phyloP scores from a whole-genome alignment of 805 yeast species.

The Yamadazyma tumulicola region DNA sequence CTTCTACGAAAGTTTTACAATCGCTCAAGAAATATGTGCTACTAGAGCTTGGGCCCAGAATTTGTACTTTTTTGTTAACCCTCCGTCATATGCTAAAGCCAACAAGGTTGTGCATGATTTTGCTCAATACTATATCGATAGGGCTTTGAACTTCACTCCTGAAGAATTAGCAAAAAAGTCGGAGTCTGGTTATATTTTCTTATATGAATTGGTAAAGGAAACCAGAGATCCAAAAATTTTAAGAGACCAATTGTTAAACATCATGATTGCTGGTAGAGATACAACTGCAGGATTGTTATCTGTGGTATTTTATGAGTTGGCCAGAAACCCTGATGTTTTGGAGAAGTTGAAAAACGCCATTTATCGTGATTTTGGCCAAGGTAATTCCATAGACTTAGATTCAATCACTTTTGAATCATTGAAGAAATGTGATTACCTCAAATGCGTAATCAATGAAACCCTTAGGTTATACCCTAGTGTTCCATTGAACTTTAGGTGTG shows the following conservation, averaged over 20 bases:
- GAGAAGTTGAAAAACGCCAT: slow-evolving; percentile 26
- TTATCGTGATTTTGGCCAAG: slow-evolving; percentile 23
- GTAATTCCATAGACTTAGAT: slow-evolving; percentile 19
- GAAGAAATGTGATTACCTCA: slow-evolving; percentile 32
- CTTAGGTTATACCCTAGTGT: slow-evolving; percentile 35
- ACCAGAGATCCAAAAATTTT: slow-evolving; percentile 35
- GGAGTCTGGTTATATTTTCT: slow-evolving; percentile 32
- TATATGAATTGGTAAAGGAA: slow-evolving; percentile 39
- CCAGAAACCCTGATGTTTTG: slow-evolving; percentile 29
- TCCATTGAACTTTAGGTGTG: slow-evolving; percentile 29
- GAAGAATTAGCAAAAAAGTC: slow-evolving; percentile 26
- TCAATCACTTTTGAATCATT: slow-evolving; percentile 30
- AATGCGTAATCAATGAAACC: slow-evolving; percentile 27
- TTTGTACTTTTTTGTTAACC: slow-evolving; percentile 21
- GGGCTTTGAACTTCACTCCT: slow-evolving; percentile 25
- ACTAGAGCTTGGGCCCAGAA: slow-evolving; percentile 29
- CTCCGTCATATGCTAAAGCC: slow-evolving; percentile 27
- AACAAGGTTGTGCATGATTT: slow-evolving; percentile 29
- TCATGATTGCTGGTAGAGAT: slow-evolving; percentile 39
- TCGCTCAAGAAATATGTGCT: slow-evolving; percentile 30
- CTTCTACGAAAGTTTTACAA: slow-evolving; percentile 28
- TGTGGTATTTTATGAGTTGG: slow-evolving; percentile 27
- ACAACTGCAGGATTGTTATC: slow-evolving; percentile 37
- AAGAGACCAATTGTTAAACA: slow-evolving; percentile 39
- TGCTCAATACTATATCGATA: slow-evolving; percentile 27